Conservation (phyloP, 306 rosid species). For the Vigna reflexopilosa region DNA sequence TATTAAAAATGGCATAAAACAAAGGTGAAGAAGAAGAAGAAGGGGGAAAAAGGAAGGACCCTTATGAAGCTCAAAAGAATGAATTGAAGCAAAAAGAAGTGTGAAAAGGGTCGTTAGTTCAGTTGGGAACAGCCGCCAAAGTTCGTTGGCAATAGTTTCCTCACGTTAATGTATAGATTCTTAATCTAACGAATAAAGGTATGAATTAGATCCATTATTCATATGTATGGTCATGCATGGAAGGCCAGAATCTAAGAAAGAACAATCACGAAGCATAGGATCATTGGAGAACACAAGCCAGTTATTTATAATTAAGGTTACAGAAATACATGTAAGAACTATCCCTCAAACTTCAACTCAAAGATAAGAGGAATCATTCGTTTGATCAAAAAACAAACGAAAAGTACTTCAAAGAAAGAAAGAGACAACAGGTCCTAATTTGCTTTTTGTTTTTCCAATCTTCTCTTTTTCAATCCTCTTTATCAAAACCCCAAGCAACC, state of each 20-base stretch:
- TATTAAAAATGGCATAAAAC: neutral
- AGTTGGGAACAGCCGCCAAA: conserved; percentile 71
- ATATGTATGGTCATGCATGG: conserved; percentile 54
- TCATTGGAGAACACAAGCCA: conserved; percentile 42
- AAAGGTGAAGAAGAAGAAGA: neutral
- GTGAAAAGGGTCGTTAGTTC: conserved; percentile 55
- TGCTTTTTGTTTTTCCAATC: conserved; percentile 43
- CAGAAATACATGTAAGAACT: neutral
- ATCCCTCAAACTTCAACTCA: conserved; percentile 51
- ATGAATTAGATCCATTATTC: conserved; percentile 41
- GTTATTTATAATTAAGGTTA: neutral
- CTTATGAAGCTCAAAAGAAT: neutral
- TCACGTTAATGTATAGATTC: conserved; percentile 51
- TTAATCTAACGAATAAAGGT: conserved; percentile 34
- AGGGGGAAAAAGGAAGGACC: neutral
- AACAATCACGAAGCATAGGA: conserved; percentile 87
- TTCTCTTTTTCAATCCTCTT: conserved; percentile 71
- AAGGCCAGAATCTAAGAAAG: conserved; percentile 63
- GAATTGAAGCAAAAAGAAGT: conserved; percentile 35
- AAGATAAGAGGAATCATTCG: conserved; percentile 62
- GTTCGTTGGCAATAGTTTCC: conserved; percentile 49
- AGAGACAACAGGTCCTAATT: conserved; percentile 10
- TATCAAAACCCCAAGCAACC: conserved; percentile 82
- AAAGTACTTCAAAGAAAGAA: conserved; percentile 51
- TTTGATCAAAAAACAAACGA: conserved; percentile 59